A percentile compares a stretch with the other conserved stretches of the same genome.
phyloP scores from a whole-genome alignment of 495 filamentous ascomycete genomes.

The Penicillium daleae region DNA sequence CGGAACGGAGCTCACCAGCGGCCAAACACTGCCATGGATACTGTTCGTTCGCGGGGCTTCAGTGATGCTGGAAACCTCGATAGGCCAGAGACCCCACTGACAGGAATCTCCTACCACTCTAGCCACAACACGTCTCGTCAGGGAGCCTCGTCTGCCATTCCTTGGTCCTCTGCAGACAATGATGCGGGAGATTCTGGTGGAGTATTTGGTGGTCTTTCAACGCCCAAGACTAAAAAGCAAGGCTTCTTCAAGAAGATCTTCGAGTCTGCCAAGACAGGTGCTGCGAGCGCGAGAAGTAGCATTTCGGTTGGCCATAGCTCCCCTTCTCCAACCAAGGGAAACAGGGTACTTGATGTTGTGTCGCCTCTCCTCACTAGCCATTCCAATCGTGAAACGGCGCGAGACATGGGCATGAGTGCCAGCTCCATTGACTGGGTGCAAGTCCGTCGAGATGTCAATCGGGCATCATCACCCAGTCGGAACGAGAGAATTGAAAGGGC shows the following conservation, averaged over 20 bases:
- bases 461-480: conserved; percentile 86
- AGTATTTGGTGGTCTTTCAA: conserved; percentile 76
- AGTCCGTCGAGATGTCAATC: conserved; percentile 91
- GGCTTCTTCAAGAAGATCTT: conserved; percentile 97
- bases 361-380: conserved; percentile 39
- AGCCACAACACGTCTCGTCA: conserved; percentile 72
- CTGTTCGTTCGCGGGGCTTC: conserved; percentile 45
- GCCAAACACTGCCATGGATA: conserved; percentile 58
- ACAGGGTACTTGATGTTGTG: conserved; percentile 38
- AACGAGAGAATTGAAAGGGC: conserved; percentile 84
- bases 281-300: conserved; percentile 84
- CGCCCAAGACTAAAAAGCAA: conserved; percentile 86
- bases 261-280: conserved; percentile 90
- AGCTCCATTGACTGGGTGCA: conserved; percentile 87
- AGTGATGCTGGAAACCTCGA: conserved; percentile 44
- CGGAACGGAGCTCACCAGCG: conserved; percentile 52
- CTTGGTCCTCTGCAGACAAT: conserved; percentile 45
- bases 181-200: conserved; percentile 52
- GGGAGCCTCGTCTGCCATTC: conserved; percentile 49
- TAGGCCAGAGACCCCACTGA: conserved; percentile 73
- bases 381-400: conserved; percentile 52
- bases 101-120: conserved; percentile 80
- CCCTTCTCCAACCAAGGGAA: conserved; percentile 53
- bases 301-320: conserved; percentile 67
- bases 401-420: conserved; percentile 67